Conservation (phyloP, 441 rosid species). For the Adansonia madagascariensis region DNA sequence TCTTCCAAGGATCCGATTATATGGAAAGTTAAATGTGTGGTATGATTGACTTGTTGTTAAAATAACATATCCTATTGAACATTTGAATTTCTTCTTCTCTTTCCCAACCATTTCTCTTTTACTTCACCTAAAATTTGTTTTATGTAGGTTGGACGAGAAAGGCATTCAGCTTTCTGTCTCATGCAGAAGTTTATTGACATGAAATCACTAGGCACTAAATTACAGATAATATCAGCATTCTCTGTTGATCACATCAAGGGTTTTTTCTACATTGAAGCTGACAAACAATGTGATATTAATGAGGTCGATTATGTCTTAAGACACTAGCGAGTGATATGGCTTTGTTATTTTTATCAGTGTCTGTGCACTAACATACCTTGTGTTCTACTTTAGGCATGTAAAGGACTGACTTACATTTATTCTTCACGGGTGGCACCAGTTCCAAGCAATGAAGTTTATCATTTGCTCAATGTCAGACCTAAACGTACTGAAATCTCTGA, state of each 20-base stretch:
- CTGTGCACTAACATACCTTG: constrained; percentile 9
- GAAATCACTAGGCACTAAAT: constrained; percentile 58
- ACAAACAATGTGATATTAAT: constrained; percentile 60
- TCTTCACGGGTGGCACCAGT: constrained; percentile 57
- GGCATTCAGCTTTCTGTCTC: constrained; percentile 77
- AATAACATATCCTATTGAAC: neutral
- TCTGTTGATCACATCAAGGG: constrained; percentile 79
- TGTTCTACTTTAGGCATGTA: constrained; percentile 66
- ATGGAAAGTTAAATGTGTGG: constrained; percentile 96
- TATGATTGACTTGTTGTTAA: constrained; percentile 36
- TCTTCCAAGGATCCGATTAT: constrained; percentile 61
- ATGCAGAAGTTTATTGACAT: constrained; percentile 90
- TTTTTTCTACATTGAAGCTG: constrained; percentile 78
- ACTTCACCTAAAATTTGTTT: constrained; percentile 29
- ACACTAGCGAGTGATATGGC: neutral
- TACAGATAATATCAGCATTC: constrained; percentile 75
- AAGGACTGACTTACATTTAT: constrained; percentile 66
- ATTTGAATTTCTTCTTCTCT: constrained; percentile 4
- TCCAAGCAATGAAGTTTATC: constrained; percentile 66
- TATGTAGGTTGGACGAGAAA: constrained; percentile 65
- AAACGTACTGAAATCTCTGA: constrained; percentile 51
- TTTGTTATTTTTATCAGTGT: neutral
- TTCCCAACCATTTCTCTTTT: neutral
- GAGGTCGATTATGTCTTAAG: constrained; percentile 55
- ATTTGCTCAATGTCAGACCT: constrained; percentile 58